Evolutionary conservation across 73 alveolate species (phyloP).

Genomic region (Uronychia binucleata): DNA sequence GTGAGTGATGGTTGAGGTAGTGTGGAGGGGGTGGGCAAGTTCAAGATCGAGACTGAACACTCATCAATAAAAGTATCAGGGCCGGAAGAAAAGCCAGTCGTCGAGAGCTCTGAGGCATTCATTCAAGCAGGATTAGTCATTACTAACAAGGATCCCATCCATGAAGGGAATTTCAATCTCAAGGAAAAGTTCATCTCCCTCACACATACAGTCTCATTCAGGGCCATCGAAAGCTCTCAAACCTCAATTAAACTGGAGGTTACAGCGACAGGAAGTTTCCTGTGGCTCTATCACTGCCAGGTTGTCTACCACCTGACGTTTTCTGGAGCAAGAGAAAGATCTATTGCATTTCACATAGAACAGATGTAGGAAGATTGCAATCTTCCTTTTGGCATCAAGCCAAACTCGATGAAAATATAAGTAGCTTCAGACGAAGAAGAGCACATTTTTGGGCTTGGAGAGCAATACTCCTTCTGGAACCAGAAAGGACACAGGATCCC

Average conservation of each 20-base stretch:
- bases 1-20: too few relatives aligned
- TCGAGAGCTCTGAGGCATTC: too few relatives aligned
- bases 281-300: not conserved
- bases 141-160: not conserved
- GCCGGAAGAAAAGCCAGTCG: too few relatives aligned
- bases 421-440: slow-evolving; percentile 21
- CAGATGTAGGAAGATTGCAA: not conserved
- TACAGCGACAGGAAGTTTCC: not conserved
- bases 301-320: not conserved
- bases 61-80: too few relatives aligned
- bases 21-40: too few relatives aligned
- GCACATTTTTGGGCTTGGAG: slow-evolving; percentile 52
- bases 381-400: too few relatives aligned
- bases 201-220: not conserved
- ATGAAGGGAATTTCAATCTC: not conserved
- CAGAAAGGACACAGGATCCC: slow-evolving; percentile 48
- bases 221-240: not conserved
- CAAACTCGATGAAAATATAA: too few relatives aligned
- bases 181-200: not conserved
- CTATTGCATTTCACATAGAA: not conserved
- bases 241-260: not conserved
- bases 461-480: slow-evolving; percentile 38
- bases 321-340: not conserved
- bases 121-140: not conserved
- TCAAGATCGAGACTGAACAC: too few relatives aligned